Base-by-base conservation (phyloP, 345 rosid genomes). In the Fremontodendron californicum region DNA sequence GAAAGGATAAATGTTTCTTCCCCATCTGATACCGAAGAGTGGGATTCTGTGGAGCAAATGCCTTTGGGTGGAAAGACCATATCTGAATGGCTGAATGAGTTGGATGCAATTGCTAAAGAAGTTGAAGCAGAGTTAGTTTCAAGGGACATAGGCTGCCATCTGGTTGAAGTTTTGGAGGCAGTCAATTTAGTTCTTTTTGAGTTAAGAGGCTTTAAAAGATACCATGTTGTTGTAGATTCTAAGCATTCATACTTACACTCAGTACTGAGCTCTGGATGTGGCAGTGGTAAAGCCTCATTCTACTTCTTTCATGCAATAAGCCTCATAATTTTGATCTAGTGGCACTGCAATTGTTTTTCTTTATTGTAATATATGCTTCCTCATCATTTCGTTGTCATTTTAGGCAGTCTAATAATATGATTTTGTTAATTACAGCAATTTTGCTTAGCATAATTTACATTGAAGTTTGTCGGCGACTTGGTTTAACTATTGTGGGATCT, bases 381-480 rank as follows among this genome's bases (percentile, higher is more conserved):
- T 51, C 2, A 10, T 33, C 9, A 31, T 49, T 66, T 40, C 8
- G 10, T 23, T n/a, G 10, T 19, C 48, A 23, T 45, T 48, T 35
- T 13, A 57, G 33, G 55, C 31, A 3, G 8, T 11, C 77, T 84
- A 67, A 78, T 39, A 2, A 33, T 62, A 72, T 66, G n/a, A 40
- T 79, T 77, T 21, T 51, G 52, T 84, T 80, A 61, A 33, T 81
- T 61, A 75, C 94, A 94, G 98, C 94, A 49, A 89, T 92, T 87
- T 90, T 92, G 87, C 89, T 94, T 83, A 94, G 96, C 87, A 84
- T 94, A 81, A 90, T 94, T 76, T 94, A 94, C 92, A 89, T 90
- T 75, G 98, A 94, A 89, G 96, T 94, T 75, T 94, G 97, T 82
- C 85, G 77, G 83, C 86, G 94, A 73, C 91, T 94, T 33, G 84